Percentiles rank a stretch among this genome's conserved stretches.
Evolutionary conservation across 2,329 filamentous ascomycete genomes (phyloP).

Genomic region (Colletotrichum cuscutae): DNA sequence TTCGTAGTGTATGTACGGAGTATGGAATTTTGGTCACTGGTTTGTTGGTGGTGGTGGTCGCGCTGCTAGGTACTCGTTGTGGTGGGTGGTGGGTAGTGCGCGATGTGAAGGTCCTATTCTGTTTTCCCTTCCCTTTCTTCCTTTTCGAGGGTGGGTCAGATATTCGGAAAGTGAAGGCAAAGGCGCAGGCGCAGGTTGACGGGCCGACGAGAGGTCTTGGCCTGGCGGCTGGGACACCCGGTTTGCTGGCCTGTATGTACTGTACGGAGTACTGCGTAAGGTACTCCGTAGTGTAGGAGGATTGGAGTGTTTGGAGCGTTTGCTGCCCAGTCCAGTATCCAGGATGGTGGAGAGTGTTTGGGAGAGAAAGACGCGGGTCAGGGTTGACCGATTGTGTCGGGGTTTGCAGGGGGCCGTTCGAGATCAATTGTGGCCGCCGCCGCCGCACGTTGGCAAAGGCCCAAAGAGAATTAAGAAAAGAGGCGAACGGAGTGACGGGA

Average conservation of each 20-base stretch:
- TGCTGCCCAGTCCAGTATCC: constrained; percentile 30
- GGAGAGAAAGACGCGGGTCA: constrained; percentile 7
- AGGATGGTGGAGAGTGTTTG: constrained; percentile 19
- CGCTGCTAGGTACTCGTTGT: too few species aligned
- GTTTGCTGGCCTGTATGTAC: constrained; percentile 7
- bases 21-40: too few species aligned
- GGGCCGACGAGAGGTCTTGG: constrained; percentile 15
- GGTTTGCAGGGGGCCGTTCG: constrained; percentile 22
- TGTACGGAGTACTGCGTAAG: too few species aligned
- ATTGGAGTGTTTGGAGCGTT: constrained; percentile 1
- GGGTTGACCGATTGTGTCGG: constrained; percentile 15
- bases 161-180: constrained; percentile 5
- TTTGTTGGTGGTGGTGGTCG: neutral
- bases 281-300: too few species aligned
- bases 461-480: neutral
- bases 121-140: neutral
- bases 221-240: neutral
- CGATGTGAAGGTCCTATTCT: neutral
- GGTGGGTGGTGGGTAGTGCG: neutral
- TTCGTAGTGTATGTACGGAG: neutral
- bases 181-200: constrained; percentile 12
- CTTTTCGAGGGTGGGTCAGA: neutral
- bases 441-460: neutral
- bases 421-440: constrained; percentile 11
- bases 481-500: neutral